Evolutionary conservation across 2,329 filamentous ascomycete species (phyloP).

Genomic region (Orbilia blumenaviensis): DNA sequence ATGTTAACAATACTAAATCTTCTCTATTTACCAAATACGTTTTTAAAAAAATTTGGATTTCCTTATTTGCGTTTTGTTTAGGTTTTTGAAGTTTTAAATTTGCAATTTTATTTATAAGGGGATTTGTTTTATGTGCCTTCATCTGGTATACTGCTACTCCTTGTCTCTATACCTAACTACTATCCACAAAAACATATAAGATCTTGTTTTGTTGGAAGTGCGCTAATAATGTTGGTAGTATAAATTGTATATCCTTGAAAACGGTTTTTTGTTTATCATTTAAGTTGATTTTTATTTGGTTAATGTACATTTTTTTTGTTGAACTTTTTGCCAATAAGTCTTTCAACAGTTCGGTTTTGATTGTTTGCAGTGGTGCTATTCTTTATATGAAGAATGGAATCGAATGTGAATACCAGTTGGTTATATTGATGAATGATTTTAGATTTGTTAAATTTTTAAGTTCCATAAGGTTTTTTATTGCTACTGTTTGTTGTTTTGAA

Average conservation of each 20-base stretch:
- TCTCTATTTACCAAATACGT: not conserved
- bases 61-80: too few species aligned
- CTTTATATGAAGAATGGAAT: conserved; percentile 1
- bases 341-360: not conserved
- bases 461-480: not conserved
- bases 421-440: not conserved
- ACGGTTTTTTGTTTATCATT: not conserved
- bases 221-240: not conserved
- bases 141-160: not conserved
- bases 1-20: not conserved
- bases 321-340: not conserved
- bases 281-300: not conserved
- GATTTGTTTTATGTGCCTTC: too few species aligned
- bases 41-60: not conserved
- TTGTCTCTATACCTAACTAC: not conserved
- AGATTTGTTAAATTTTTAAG: not conserved
- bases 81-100: too few species aligned
- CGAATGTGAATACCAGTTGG: not conserved
- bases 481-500: not conserved
- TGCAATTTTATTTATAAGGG: too few species aligned
- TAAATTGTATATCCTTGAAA: not conserved
- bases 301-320: not conserved
- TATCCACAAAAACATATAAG: not conserved
- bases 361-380: not conserved
- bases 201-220: not conserved